Evolutionary conservation across 108 stramenopile genomes (phyloP).

Genomic region (Nitzschia sp.): DNA sequence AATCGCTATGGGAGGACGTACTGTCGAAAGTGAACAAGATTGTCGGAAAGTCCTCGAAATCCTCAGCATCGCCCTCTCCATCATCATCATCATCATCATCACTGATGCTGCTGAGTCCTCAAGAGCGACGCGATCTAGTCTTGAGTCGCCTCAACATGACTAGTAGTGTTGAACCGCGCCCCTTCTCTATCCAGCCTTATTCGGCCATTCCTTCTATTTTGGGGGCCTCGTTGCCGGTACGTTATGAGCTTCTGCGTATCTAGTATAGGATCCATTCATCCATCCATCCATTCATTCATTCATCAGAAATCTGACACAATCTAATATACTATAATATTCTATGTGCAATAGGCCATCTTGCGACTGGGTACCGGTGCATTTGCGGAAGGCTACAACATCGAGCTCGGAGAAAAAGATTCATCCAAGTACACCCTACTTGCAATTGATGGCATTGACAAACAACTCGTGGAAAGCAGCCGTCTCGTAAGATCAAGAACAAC

Average conservation of each 20-base stretch:
- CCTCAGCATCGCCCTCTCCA: too few relatives aligned
- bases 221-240: background rate
- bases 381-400: background rate
- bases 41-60: too few relatives aligned
- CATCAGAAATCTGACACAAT: too few relatives aligned
- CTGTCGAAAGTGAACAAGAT: too few relatives aligned
- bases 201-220: background rate
- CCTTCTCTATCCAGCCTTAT: background rate
- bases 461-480: background rate
- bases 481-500: background rate
- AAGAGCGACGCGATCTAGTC: background rate
- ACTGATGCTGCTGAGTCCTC: too few relatives aligned
- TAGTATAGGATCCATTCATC: too few relatives aligned
- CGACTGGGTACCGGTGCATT: background rate
- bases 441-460: conserved; percentile 7
- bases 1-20: too few relatives aligned
- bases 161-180: background rate
- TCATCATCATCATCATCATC: too few relatives aligned
- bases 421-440: background rate
- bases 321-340: too few relatives aligned
- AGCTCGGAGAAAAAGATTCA: background rate
- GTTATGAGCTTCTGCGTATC: too few relatives aligned
- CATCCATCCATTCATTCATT: too few relatives aligned
- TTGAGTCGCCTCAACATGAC: background rate
- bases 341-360: background rate